phyloP scores from a whole-genome alignment of 805 yeast genomes.

The Citeromyces nyonsensis region DNA sequence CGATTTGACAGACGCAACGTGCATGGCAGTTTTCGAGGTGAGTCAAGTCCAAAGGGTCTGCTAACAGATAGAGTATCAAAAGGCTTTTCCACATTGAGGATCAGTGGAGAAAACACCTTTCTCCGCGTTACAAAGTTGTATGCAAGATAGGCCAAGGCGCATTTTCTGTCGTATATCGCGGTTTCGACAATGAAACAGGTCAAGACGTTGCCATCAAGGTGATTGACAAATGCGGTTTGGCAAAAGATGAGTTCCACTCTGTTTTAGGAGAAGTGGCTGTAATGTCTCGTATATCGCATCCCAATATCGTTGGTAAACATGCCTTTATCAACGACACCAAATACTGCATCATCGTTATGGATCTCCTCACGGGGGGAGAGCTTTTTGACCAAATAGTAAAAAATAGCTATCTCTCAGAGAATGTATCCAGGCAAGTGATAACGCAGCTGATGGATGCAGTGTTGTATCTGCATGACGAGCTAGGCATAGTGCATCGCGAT shows the following conservation, averaged over 20 bases:
- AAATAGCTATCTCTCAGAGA: slow-evolving; percentile 51
- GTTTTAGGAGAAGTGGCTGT: slow-evolving; percentile 72
- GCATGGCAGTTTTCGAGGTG: too few relatives aligned
- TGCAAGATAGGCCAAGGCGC: slow-evolving; percentile 52
- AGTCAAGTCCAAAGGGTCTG: too few relatives aligned
- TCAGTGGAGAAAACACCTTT: too few relatives aligned
- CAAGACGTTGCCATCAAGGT: slow-evolving; percentile 36
- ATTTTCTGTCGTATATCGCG: slow-evolving; percentile 37
- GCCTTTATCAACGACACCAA: slow-evolving; percentile 50
- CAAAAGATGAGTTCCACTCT: slow-evolving; percentile 43
- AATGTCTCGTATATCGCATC: slow-evolving; percentile 49
- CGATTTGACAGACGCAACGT: too few relatives aligned
- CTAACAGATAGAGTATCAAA: too few relatives aligned
- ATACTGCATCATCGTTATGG: slow-evolving; percentile 58
- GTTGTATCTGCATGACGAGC: slow-evolving; percentile 52
- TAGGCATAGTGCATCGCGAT: slow-evolving; percentile 75
- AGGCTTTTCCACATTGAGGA: too few relatives aligned
- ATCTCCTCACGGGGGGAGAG: slow-evolving; percentile 67
- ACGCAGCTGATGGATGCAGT: slow-evolving; percentile 50
- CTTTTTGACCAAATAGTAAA: slow-evolving; percentile 53
- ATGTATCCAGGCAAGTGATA: slow-evolving; percentile 46
- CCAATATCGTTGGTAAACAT: slow-evolving; percentile 47
- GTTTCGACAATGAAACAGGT: slow-evolving; percentile 19
- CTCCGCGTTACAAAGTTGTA: too few relatives aligned
- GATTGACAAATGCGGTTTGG: slow-evolving; percentile 57